Percentiles rank a stretch among this genome's conserved stretches.
Conservation (phyloP, 441 rosid genomes). For the Aleurites moluccanus region DNA sequence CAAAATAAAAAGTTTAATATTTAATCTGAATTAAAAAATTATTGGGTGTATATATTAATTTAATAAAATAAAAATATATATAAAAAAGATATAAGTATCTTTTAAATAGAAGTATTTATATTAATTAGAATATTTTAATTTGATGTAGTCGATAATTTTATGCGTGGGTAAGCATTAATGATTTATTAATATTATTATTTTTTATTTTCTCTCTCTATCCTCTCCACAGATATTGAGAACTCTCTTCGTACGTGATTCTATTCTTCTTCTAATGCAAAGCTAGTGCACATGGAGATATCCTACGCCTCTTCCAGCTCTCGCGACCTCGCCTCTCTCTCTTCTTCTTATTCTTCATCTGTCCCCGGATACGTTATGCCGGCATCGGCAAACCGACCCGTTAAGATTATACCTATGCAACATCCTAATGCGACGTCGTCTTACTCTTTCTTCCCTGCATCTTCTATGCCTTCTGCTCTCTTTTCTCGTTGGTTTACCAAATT, state of each 20-base stretch:
- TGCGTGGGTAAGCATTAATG: no score
- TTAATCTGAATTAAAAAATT: no score
- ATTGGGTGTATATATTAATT: no score
- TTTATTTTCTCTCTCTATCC: neutral
- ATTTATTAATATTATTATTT: neutral
- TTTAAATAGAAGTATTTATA: no score
- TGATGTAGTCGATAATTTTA: no score
- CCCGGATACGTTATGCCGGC: constrained; percentile 35
- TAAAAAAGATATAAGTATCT: no score
- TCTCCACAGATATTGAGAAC: constrained; percentile 8
- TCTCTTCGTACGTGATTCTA: neutral
- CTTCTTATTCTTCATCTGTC: neutral
- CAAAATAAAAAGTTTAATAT: no score
- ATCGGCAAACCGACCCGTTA: constrained; percentile 54
- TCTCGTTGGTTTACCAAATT: constrained; percentile 40
- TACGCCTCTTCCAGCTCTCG: constrained; percentile 62
- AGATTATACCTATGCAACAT: constrained; percentile 68
- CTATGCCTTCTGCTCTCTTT: constrained; percentile 28
- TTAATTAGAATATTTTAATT: no score
- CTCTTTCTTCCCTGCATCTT: constrained; percentile 26
- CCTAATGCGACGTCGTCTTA: constrained; percentile 38
- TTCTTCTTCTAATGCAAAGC: neutral
- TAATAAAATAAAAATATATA: no score
- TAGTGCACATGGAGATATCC: constrained; percentile 51
- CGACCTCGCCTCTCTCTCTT: constrained; percentile 27